A percentile compares a stretch with the other conserved stretches of the same genome.
These are phyloP conservation scores for Hordeum marinum DNA, from an alignment of 176 grass and related monocot species.

Conservation along the genomic window DNA sequence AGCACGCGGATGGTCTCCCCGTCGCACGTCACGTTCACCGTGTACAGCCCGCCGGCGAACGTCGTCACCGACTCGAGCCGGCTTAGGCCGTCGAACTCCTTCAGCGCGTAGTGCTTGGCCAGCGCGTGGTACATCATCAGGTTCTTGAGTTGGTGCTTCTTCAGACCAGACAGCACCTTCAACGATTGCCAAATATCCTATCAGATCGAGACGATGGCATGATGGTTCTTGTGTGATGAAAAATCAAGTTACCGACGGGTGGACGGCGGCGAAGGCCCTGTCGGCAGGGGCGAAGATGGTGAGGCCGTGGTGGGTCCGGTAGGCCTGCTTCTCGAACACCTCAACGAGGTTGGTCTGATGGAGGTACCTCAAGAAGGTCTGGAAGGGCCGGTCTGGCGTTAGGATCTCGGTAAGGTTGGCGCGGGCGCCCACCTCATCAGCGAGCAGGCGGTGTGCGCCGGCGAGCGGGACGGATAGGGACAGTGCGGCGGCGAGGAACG, in stretches of 20 bases:
- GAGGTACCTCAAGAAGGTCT: constrained; percentile 43
- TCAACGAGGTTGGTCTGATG: constrained; percentile 31
- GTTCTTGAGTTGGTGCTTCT: constrained; percentile 17
- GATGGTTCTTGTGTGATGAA: not conserved
- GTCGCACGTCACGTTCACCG: constrained; percentile 38
- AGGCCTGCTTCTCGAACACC: constrained; percentile 41
- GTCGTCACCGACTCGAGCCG: constrained; percentile 29
- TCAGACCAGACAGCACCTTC: constrained; percentile 16
- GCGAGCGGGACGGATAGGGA: not conserved
- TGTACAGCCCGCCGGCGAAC: constrained; percentile 31
- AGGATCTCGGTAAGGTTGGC: constrained; percentile 36
- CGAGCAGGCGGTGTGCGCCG: constrained; percentile 14
- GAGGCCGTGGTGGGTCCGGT: constrained; percentile 39
- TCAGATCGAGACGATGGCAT: not conserved
- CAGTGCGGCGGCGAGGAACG: not conserved
- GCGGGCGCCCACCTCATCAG: not conserved
- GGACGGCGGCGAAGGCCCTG: constrained; percentile 34
- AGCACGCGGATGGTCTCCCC: not conserved
- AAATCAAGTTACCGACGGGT: not conserved
- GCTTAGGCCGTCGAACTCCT: constrained; percentile 31
- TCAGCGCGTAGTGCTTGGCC: constrained; percentile 16
- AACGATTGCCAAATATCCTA: too few species aligned
- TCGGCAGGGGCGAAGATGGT: constrained; percentile 44
- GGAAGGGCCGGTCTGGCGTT: constrained; percentile 8
- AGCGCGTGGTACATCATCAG: constrained; percentile 49